These are phyloP conservation scores for Diaporthe destruens DNA, from an alignment of 2,329 filamentous ascomycete species.

Conservation along the genomic window DNA sequence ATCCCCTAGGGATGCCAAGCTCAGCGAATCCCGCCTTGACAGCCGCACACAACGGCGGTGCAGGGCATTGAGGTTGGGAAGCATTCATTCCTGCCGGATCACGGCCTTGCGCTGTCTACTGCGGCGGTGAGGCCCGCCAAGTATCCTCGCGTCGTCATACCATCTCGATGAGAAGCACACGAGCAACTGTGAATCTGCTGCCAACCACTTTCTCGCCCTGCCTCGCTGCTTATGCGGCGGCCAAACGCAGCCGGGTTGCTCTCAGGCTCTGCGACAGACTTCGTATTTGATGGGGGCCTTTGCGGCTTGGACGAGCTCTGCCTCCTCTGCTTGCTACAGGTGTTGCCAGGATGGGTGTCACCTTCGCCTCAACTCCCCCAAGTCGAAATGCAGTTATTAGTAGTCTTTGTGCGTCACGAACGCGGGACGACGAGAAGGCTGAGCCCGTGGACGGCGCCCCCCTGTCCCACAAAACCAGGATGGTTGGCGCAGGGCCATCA, in stretches of 20 bases:
- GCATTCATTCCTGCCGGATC: slow-evolving; percentile 23
- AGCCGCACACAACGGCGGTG: slow-evolving; percentile 32
- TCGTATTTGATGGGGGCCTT: neutral
- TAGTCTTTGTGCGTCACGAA: neutral
- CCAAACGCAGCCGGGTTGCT: slow-evolving; percentile 33
- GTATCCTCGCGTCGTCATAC: slow-evolving; percentile 19
- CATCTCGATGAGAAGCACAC: slow-evolving; percentile 13
- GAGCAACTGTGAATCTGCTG: neutral
- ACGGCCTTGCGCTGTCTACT: neutral
- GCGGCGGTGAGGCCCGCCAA: slow-evolving; percentile 27
- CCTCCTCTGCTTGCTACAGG: neutral
- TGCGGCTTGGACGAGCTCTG: neutral
- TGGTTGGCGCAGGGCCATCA: slow-evolving; percentile 42
- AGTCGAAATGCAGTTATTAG: slow-evolving; percentile 40
- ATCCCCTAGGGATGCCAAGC: slow-evolving; percentile 16
- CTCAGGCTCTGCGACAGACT: slow-evolving; percentile 3
- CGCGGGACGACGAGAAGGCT: slow-evolving; percentile 44
- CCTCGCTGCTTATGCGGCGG: neutral
- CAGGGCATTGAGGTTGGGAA: slow-evolving; percentile 8
- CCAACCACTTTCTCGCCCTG: slow-evolving; percentile 15
- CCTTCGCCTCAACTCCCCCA: slow-evolving; percentile 49
- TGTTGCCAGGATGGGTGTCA: slow-evolving; percentile 45
- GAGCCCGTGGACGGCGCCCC: slow-evolving; percentile 20
- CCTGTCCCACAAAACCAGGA: slow-evolving; percentile 35
- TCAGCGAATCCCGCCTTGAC: slow-evolving; percentile 11